phyloP scores from a whole-genome alignment of 352 stramenopile genomes.

The Plasmopara muralis region DNA sequence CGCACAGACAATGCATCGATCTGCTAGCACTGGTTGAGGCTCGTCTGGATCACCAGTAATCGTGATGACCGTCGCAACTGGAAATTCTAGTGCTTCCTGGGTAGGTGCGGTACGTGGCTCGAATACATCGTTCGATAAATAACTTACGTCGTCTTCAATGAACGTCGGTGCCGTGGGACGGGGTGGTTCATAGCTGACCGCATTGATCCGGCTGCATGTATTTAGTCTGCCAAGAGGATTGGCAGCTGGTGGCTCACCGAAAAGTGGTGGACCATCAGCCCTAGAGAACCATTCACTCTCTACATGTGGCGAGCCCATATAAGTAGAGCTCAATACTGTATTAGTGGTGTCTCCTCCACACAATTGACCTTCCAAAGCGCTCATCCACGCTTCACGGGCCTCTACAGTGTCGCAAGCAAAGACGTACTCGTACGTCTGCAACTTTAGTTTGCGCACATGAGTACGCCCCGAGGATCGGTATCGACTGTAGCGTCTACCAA shows the following conservation, averaged over 20 bases:
- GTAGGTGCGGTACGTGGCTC: background rate
- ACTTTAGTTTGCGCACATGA: slow-evolving; percentile 17
- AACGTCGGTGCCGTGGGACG: slow-evolving; percentile 22
- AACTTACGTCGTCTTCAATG: slow-evolving; percentile 17
- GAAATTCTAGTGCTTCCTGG: slow-evolving; percentile 8
- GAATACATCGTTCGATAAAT: slow-evolving; percentile 11
- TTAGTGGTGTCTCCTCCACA: slow-evolving; percentile 10
- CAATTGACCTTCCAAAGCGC: slow-evolving; percentile 19
- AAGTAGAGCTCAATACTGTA: slow-evolving; percentile 10
- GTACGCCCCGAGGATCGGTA: slow-evolving; percentile 29
- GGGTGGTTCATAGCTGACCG: slow-evolving; percentile 3
- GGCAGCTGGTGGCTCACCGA: slow-evolving; percentile 1
- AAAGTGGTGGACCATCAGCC: slow-evolving; percentile 4
- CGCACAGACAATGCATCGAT: slow-evolving; percentile 46
- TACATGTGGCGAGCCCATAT: slow-evolving; percentile 9
- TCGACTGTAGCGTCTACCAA: slow-evolving; percentile 21
- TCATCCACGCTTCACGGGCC: slow-evolving; percentile 35
- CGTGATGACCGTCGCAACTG: slow-evolving; percentile 19
- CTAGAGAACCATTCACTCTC: slow-evolving; percentile 5
- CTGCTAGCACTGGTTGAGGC: slow-evolving; percentile 11
- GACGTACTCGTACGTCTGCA: slow-evolving; percentile 21
- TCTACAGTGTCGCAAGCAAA: slow-evolving; percentile 37
- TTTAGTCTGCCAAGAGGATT: background rate
- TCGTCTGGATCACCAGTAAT: slow-evolving; percentile 23
- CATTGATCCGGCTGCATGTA: slow-evolving; percentile 1